Evolutionary conservation across 331 rosid genomes (phyloP), one percentile per base, ranked within the genome.

Genomic region (Dryas integrifolia): DNA sequence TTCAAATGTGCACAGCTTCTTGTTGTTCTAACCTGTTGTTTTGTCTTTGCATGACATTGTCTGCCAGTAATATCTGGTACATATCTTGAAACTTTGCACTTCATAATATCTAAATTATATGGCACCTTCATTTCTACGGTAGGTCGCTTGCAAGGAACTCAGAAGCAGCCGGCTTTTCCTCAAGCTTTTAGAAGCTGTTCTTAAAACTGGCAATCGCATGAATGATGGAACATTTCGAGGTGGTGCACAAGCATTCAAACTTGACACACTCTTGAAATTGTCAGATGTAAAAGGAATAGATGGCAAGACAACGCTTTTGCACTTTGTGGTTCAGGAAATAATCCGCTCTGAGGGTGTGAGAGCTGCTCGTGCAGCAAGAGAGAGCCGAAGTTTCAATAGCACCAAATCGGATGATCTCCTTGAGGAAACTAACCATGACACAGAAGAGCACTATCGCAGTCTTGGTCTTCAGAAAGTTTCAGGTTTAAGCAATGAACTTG

Each of bases 191-290:
- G 99, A 95, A 95, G 99, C 99, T 50, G 99, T 95, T 84, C 97
- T 95, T n/a, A 95, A 95, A 82, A 92, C 99, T 1, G 99, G 99
- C 2, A 95, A 95, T 78, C 98, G 99, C 13, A 95, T 95, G 99
- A 95, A 95, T n/a, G 92, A 80, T 45, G 99, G 99, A 7, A 95
- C 99, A 64, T 95, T 90, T 57, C 96, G 98, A 16, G 99, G 99
- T 49, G 89, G 97, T 30, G 99, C 99, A 44, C 96, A 81, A 82
- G 99, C 99, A 47, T 95, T 95, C 75, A 95, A 88, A 84, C 96
- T 95, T 26, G 98, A 95, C 69, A 95, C 99, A 5, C 88, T 95
- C 9, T 82, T 95, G 64, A 95, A 95, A 80, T 49, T 95, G 72
- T 85, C 94, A 18, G 99, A 95, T 82, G 99, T 95, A 16, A 95